Conservation (phyloP, 345 rosid species). For the Syzygium jambos region DNA sequence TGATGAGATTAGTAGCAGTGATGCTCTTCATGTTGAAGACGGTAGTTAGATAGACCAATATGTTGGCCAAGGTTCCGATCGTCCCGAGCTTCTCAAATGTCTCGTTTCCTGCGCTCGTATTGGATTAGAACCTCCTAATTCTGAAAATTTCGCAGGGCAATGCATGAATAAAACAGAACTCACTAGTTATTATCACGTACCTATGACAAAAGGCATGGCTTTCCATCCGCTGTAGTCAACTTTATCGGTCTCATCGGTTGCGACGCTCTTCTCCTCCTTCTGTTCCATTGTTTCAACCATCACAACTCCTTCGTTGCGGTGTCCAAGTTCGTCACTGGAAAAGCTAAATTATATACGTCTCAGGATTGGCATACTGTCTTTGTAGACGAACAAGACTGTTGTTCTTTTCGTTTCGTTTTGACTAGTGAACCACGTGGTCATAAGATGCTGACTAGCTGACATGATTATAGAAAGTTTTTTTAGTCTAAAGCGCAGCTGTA, state of each 20-base stretch:
- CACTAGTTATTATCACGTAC: neutral
- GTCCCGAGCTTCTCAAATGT: constrained; percentile 60
- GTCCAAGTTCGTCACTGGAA: neutral
- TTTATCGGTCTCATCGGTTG: neutral
- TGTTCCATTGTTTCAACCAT: neutral
- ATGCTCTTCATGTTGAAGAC: constrained; percentile 66
- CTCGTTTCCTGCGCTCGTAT: constrained; percentile 41
- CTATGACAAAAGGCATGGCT: constrained; percentile 10
- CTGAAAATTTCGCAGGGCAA: neutral
- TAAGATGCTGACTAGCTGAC: neutral
- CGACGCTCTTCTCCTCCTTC: neutral
- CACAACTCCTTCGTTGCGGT: neutral
- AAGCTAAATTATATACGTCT: neutral
- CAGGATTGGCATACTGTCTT: neutral
- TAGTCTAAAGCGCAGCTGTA: neutral
- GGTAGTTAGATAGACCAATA: constrained; percentile 43
- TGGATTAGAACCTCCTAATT: neutral
- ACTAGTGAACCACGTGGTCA: neutral
- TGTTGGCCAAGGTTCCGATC: constrained; percentile 37
- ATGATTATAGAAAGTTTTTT: neutral
- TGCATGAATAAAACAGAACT: neutral
- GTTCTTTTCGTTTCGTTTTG: neutral
- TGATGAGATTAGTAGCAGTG: constrained; percentile 47
- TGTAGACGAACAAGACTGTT: neutral
- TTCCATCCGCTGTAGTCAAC: neutral